A percentile compares a stretch with the other conserved stretches of the same genome.
phyloP scores from a whole-genome alignment of 2,329 filamentous ascomycete species.

The Curvularia verruculosa region DNA sequence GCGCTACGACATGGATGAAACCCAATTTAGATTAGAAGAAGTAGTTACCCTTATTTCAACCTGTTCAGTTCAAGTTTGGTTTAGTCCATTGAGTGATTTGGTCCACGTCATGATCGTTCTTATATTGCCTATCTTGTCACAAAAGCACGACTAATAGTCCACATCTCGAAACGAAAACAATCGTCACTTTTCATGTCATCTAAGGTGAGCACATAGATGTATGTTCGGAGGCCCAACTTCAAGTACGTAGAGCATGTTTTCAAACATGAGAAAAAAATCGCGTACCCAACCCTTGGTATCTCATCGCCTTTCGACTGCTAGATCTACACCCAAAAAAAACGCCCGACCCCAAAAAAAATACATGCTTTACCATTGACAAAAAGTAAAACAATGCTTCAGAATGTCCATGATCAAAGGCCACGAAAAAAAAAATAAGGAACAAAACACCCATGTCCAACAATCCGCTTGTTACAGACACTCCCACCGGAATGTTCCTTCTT shows the following conservation, averaged over 20 bases:
- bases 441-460: not conserved
- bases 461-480: not conserved
- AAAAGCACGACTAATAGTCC: no score
- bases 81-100: no score
- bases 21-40: no score
- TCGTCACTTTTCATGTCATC: no score
- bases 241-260: not conserved
- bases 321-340: not conserved
- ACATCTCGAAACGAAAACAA: no score
- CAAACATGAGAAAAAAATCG: not conserved
- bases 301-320: not conserved
- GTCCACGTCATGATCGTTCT: no score
- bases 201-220: no score
- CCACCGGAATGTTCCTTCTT: not conserved
- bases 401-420: not conserved
- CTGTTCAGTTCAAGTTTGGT: no score
- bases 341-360: not conserved
- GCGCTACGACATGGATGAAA: no score
- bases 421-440: not conserved
- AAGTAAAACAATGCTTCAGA: not conserved
- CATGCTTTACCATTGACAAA: not conserved
- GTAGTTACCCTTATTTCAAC: no score
- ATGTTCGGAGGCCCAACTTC: no score
- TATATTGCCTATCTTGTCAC: no score
- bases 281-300: not conserved